These are phyloP conservation scores for Friedmanniomyces simplex DNA, from an alignment of 495 filamentous ascomycete species.

Conservation along the genomic window DNA sequence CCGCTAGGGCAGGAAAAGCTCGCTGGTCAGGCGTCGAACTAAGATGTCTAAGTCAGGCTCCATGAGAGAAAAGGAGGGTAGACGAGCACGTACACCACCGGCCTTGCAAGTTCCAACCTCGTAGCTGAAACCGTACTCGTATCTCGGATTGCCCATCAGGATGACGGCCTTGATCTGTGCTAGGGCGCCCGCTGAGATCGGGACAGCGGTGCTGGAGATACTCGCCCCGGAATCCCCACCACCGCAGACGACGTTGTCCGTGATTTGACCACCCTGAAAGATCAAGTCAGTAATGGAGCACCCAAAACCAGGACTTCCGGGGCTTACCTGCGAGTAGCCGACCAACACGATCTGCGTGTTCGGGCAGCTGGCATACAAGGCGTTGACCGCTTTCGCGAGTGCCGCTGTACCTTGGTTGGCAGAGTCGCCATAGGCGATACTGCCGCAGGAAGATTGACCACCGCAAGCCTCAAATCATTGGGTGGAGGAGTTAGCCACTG, in stretches of 20 bases:
- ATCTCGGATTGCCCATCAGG: constrained; percentile 12
- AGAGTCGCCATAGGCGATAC: constrained; percentile 7
- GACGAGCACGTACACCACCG: no score
- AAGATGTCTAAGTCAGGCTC: no score
- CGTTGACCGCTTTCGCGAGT: constrained; percentile 5
- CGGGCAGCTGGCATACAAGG: constrained; percentile 11
- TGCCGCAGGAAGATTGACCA: not conserved
- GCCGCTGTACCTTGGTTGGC: constrained; percentile 5
- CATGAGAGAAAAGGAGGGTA: no score
- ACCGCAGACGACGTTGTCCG: constrained; percentile 15
- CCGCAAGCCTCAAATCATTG: no score
- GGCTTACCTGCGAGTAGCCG: constrained; percentile 21
- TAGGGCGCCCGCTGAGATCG: not conserved
- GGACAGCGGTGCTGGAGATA: constrained; percentile 8
- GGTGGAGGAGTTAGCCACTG: no score
- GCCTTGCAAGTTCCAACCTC: constrained; percentile 1
- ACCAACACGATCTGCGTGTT: constrained; percentile 17
- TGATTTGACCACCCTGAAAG: constrained; percentile 19
- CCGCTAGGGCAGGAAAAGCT: constrained; percentile 1
- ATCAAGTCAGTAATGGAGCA: no score
- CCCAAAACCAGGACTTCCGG: no score
- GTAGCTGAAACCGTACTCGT: not conserved
- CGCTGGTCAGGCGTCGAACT: constrained; percentile 8
- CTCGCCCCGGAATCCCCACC: constrained; percentile 15
- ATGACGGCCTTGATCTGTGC: constrained; percentile 19